Evolutionary conservation across 2,329 filamentous ascomycete genomes (phyloP), one percentile per base, ranked within the genome.

Genomic region (Botrytis sinoallii): DNA sequence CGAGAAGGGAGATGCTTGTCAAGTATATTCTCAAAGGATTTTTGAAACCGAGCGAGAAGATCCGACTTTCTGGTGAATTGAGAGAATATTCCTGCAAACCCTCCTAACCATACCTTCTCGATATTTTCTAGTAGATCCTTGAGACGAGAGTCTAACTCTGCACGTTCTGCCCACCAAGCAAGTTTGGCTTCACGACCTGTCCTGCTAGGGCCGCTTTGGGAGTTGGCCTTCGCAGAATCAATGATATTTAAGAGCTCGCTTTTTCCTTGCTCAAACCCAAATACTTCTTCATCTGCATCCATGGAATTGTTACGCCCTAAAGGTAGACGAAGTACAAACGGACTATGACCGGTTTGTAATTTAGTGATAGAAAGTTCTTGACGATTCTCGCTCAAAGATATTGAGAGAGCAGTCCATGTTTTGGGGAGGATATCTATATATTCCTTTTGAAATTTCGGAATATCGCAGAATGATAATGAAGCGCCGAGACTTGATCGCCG

Each of bases 61-160:
- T 90, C 87, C 1, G 88, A 84, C 32, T 91, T 86, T 55, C 87
- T 86, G 67, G 85, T 82, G 71, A 92, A 88, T 71, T 93, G 92
- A 1, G 94, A 95, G 80, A 99, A 95, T n/a, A 99, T 91, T 25
- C 95, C 95, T 73, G 91, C 92, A 86, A 99, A 99, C 0, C 96
- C 96, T 67, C 95, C 95, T 8, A 99, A 88, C 96, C 96, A 99
- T 35, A 96, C 91, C 75, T 93, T 92, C 82, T 99, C 95, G 57
- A 99, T 92, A 74, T 94, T 97, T 71, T 90, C 86, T 1, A 99
- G 86, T 16, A 99, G 87, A 69, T 93, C 91, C 75, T 89, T 90
- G 38, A 99, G 86, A 16, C 93, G 90, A 46, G 84, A 84, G 80
- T 99, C 96, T 25, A 99, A 86, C 4, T 88, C 88, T 82, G 96